These are phyloP conservation scores for Citrus trifoliata DNA, from an alignment of 345 rosid genomes.

Conservation along the genomic window DNA sequence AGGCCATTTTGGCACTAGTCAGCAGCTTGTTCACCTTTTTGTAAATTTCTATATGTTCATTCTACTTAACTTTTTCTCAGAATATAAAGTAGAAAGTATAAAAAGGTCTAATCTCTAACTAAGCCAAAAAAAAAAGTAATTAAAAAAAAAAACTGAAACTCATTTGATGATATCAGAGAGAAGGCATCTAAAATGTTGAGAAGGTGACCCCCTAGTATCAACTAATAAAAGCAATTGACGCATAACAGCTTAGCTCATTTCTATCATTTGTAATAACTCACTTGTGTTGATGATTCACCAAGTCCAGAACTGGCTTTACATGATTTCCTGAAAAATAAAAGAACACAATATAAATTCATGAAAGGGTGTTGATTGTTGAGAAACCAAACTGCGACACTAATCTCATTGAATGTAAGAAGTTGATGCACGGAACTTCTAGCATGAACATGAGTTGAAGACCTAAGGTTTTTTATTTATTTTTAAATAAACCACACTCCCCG, in stretches of 20 bases:
- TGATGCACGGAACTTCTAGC: not conserved
- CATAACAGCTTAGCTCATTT: not conserved
- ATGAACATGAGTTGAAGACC: not conserved
- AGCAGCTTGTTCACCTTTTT: too few species aligned
- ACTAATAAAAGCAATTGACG: not conserved
- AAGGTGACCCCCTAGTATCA: not conserved
- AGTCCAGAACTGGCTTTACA: conserved; percentile 60
- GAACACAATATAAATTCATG: not conserved
- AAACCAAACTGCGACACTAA: not conserved
- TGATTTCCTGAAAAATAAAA: conserved; percentile 47
- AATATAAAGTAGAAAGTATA: too few species aligned
- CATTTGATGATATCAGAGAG: not conserved
- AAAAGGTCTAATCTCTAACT: not conserved
- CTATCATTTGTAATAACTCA: conserved; percentile 36
- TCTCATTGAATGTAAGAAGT: not conserved
- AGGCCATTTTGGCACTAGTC: too few species aligned
- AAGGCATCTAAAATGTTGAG: not conserved
- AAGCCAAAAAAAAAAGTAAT: not conserved
- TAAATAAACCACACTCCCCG: not conserved
- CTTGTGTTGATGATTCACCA: conserved; percentile 86
- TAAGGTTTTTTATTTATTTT: not conserved
- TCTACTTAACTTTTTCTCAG: too few species aligned
- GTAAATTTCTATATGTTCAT: too few species aligned
- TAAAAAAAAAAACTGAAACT: not conserved
- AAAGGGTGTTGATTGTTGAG: not conserved